Percentiles rank a stretch among this genome's conserved stretches.
Evolutionary conservation across 2,329 filamentous ascomycete species (phyloP).

Genomic region (Aureobasidium sp.): DNA sequence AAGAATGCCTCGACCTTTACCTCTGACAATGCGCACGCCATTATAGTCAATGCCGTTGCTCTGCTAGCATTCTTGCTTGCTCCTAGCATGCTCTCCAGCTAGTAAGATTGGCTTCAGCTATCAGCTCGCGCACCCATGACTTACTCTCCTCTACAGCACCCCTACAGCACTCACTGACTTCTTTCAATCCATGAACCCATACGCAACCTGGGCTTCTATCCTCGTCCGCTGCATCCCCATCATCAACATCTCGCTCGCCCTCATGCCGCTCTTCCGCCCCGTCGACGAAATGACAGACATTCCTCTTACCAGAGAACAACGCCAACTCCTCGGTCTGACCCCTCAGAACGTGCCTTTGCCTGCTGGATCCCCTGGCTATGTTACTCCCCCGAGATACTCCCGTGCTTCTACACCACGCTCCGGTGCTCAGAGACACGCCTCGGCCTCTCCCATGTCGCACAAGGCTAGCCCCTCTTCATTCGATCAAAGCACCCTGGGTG

Average conservation of each 20-base stretch:
- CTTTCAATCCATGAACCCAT: slow-evolving; percentile 25
- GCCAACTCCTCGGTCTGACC: slow-evolving; percentile 71
- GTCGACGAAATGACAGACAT: slow-evolving; percentile 81
- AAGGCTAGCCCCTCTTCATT: slow-evolving; percentile 21
- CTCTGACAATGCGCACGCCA: slow-evolving; percentile 62
- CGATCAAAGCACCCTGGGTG: slow-evolving; percentile 15
- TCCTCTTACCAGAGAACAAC: slow-evolving; percentile 80
- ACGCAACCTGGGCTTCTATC: slow-evolving; percentile 35
- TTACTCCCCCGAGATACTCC: slow-evolving; percentile 80
- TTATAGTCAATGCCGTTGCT: slow-evolving; percentile 58
- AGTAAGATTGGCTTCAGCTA: slow-evolving; percentile 7
- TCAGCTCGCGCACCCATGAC: background rate
- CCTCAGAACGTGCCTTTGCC: slow-evolving; percentile 55
- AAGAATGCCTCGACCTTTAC: slow-evolving; percentile 72
- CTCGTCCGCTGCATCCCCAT: slow-evolving; percentile 46
- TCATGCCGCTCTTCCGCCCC: slow-evolving; percentile 62
- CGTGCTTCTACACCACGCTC: slow-evolving; percentile 62
- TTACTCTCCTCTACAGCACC: slow-evolving; percentile 25
- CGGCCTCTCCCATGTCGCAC: slow-evolving; percentile 30
- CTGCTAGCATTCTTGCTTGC: slow-evolving; percentile 43
- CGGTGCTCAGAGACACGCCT: slow-evolving; percentile 11
- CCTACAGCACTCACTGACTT: slow-evolving; percentile 11
- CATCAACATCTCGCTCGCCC: slow-evolving; percentile 59
- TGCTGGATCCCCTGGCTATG: slow-evolving; percentile 58
- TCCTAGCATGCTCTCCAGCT: slow-evolving; percentile 20